A percentile compares a stretch with the other conserved stretches of the same genome.
These are phyloP conservation scores for Fraxinus americana DNA, from an alignment of 257 asterid species.

Conservation along the genomic window DNA sequence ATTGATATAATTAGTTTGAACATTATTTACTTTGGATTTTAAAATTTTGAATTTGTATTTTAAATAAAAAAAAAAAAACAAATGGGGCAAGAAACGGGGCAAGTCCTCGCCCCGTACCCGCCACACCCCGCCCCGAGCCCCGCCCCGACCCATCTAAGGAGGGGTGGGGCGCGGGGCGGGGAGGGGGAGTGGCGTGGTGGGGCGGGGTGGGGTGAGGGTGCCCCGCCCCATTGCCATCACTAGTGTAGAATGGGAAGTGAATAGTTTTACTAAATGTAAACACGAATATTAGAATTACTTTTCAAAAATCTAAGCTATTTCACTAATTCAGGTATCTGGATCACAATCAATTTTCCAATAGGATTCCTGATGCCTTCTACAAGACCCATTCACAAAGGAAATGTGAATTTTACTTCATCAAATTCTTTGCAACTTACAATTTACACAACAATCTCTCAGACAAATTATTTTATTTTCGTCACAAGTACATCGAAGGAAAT, in stretches of 20 bases:
- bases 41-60: too few relatives aligned
- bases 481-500: constrained; percentile 90
- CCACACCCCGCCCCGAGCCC: too few relatives aligned
- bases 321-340: constrained; percentile 77
- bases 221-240: too few relatives aligned
- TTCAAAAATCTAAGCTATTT: not conserved
- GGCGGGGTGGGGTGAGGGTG: too few relatives aligned
- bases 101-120: too few relatives aligned
- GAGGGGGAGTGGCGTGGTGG: too few relatives aligned
- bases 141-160: too few relatives aligned
- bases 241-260: not conserved
- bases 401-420: constrained; percentile 48
- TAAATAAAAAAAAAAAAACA: too few relatives aligned
- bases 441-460: not conserved
- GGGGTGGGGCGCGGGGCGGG: too few relatives aligned
- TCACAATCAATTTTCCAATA: constrained; percentile 90
- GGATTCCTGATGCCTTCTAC: constrained; percentile 95
- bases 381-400: constrained; percentile 90
- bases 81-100: too few relatives aligned
- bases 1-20: too few relatives aligned
- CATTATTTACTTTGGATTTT: too few relatives aligned
- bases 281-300: not conserved
- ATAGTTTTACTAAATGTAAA: not conserved
- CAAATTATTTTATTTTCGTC: constrained; percentile 7
- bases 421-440: not conserved